phyloP scores from a whole-genome alignment of 1,284 basidiomycete genomes.

The Farysia itapuensis region DNA sequence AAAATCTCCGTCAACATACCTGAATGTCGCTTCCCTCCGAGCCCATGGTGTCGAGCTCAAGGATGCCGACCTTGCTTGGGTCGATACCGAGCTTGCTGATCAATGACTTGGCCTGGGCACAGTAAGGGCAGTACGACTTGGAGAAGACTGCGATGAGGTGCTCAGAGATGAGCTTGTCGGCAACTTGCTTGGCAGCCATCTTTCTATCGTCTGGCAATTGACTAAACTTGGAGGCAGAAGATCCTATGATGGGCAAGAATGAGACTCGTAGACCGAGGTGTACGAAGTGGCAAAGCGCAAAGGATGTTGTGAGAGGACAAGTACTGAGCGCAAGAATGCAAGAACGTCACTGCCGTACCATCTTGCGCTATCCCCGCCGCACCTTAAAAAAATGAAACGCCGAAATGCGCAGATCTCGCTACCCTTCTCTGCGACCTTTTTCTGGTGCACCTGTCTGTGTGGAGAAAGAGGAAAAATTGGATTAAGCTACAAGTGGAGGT shows the following conservation, averaged over 20 bases:
- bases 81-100: conserved; percentile 54
- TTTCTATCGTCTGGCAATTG: conserved; percentile 4
- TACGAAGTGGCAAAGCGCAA: no score
- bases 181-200: conserved; percentile 58
- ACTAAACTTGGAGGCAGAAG: conserved; percentile 9
- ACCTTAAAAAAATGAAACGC: no score
- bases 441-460: no score
- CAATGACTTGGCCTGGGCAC: conserved; percentile 57
- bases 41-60: conserved; percentile 60
- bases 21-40: conserved; percentile 54
- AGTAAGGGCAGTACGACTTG: conserved; percentile 60
- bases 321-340: no score
- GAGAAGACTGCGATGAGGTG: conserved; percentile 60
- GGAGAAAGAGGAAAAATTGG: no score
- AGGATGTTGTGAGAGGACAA: no score
- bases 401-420: no score
- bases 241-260: conserved; percentile 15
- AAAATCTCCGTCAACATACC: conserved; percentile 28
- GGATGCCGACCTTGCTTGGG: conserved; percentile 50
- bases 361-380: no score
- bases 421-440: no score
- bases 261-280: no score
- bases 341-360: no score
- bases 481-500: no score
- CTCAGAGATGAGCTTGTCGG: conserved; percentile 57